Conservation (phyloP, 176 grass and related monocot genomes). For the Elaeis guineensis region DNA sequence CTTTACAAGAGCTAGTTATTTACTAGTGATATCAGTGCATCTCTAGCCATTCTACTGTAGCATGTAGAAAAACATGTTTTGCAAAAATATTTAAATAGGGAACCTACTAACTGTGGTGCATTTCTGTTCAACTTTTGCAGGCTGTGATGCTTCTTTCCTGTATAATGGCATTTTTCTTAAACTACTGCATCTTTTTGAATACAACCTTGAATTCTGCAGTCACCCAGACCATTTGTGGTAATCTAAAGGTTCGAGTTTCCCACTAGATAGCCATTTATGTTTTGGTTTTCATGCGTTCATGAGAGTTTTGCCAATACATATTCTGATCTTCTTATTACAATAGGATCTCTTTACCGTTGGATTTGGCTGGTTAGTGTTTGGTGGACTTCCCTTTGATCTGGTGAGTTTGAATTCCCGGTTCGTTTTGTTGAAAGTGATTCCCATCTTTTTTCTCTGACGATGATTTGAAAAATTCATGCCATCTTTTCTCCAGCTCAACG, state of each 20-base stretch:
- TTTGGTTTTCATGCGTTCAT: constrained; percentile 8
- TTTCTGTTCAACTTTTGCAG: constrained; percentile 30
- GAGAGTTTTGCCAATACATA: not conserved
- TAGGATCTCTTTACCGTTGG: constrained; percentile 94
- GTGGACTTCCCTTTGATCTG: constrained; percentile 91
- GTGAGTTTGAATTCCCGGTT: constrained; percentile 32
- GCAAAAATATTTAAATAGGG: too few species aligned
- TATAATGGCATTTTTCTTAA: constrained; percentile 84
- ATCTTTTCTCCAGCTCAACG: constrained; percentile 59
- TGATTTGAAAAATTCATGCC: not conserved
- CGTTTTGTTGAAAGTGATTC: not conserved
- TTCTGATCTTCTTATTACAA: constrained; percentile 12
- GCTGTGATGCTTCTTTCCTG: constrained; percentile 87
- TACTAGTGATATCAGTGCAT: too few species aligned
- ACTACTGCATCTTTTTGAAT: constrained; percentile 96
- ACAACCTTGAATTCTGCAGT: constrained; percentile 96
- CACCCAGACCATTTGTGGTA: constrained; percentile 96
- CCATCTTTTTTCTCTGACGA: not conserved
- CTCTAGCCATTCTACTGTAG: too few species aligned
- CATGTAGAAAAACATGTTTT: too few species aligned
- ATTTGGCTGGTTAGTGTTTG: constrained; percentile 88
- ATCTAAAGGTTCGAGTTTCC: constrained; percentile 69
- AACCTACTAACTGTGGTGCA: too few species aligned
- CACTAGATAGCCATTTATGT: not conserved
- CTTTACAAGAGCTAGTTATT: too few species aligned